A percentile compares a stretch with the other conserved stretches of the same genome.
Evolutionary conservation across 768 basidiomycete species (phyloP).

Genomic region (Amanita rimosa): DNA sequence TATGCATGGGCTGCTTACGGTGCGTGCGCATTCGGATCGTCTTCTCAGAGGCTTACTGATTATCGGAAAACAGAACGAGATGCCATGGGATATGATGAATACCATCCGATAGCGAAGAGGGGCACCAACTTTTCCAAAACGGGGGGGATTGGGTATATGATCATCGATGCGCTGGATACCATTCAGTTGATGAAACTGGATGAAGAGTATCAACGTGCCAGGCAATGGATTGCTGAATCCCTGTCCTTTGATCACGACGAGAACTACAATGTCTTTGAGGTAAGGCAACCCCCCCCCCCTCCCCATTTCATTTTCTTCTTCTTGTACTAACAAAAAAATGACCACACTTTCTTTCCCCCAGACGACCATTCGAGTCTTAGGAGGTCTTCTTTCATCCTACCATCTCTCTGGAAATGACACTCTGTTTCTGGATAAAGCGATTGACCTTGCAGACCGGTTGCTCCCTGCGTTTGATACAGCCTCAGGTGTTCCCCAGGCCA

Average conservation of each 20-base stretch:
- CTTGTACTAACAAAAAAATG: background rate
- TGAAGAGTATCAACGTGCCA: slow-evolving; percentile 71
- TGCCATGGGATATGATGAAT: slow-evolving; percentile 90
- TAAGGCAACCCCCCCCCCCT: no score
- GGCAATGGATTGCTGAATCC: slow-evolving; percentile 62
- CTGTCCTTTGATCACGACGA: slow-evolving; percentile 75
- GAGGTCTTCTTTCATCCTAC: slow-evolving; percentile 81
- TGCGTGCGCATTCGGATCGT: no score
- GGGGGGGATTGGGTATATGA: slow-evolving; percentile 85
- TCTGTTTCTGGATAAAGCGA: slow-evolving; percentile 67
- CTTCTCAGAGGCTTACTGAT: no score
- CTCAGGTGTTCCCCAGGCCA: slow-evolving; percentile 67
- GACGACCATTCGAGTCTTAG: slow-evolving; percentile 90
- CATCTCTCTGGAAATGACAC: slow-evolving; percentile 65
- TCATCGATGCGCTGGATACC: slow-evolving; percentile 83
- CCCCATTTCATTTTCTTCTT: no score
- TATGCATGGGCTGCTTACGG: slow-evolving; percentile 86
- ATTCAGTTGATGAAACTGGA: slow-evolving; percentile 80
- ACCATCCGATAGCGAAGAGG: slow-evolving; percentile 66
- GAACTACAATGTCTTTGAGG: slow-evolving; percentile 85
- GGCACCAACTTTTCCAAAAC: slow-evolving; percentile 71
- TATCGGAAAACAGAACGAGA: slow-evolving; percentile 61
- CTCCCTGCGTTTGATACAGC: slow-evolving; percentile 76
- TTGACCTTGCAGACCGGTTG: slow-evolving; percentile 77
- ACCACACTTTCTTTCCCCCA: slow-evolving; percentile 16